Evolutionary conservation across 1,284 basidiomycete species (phyloP).

Genomic region (Calocybe gambosa): DNA sequence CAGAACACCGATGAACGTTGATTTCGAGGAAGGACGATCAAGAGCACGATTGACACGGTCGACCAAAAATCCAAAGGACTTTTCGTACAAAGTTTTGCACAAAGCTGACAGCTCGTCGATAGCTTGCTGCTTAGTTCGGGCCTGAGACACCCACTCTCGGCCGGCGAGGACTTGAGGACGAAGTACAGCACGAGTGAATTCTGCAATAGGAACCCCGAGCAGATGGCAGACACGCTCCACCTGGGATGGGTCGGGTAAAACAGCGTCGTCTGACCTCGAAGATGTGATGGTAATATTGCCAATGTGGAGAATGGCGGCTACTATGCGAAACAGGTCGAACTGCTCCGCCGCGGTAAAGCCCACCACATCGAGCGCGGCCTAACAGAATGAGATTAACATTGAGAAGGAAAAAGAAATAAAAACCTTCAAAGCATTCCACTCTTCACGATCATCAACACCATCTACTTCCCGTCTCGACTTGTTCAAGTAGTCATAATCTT

Average conservation of each 20-base stretch:
- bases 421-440: conserved; percentile 82
- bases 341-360: conserved; percentile 86
- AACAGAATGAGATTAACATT: conserved; percentile 3
- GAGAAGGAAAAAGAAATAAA: conserved; percentile 13
- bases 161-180: conserved; percentile 91
- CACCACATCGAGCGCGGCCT: conserved; percentile 81
- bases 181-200: conserved; percentile 86
- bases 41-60: conserved; percentile 94
- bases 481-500: conserved; percentile 89
- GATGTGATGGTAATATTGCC: conserved; percentile 88
- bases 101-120: conserved; percentile 89
- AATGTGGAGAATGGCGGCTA: conserved; percentile 92
- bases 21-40: conserved; percentile 88
- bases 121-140: conserved; percentile 88
- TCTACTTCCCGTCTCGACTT: conserved; percentile 88
- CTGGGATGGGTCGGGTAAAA: conserved; percentile 76
- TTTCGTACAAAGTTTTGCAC: conserved; percentile 97
- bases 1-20: conserved; percentile 96
- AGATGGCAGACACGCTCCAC: conserved; percentile 92
- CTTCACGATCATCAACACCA: conserved; percentile 88
- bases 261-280: conserved; percentile 83
- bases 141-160: conserved; percentile 95
- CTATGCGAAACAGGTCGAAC: conserved; percentile 89
- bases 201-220: conserved; percentile 84
- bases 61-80: conserved; percentile 90